Evolutionary conservation across 1,139 yeast genomes (phyloP), one percentile per base, ranked within the genome.

Genomic region (Candida tetrigidarum): DNA sequence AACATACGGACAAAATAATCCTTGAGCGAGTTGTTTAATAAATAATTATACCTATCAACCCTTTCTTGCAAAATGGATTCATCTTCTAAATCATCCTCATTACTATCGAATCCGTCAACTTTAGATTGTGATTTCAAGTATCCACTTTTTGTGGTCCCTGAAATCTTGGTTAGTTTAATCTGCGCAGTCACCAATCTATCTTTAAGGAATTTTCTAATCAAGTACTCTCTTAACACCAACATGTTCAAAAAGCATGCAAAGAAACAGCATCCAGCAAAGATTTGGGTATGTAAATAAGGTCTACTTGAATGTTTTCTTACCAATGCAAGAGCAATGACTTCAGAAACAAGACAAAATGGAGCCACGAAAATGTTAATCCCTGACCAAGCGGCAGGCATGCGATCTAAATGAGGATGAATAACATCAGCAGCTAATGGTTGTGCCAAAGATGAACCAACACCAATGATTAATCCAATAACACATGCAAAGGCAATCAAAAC

Each of bases 371-470:
- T 64, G 55, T 81, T 84, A 44, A 80, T 67, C 19, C 74, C 76
- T 1, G 84, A 71, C 84, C 88, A 83, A 1, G 81, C 84, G 5
- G 85, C 76, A 1, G 83, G 76, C 45, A 83, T 72, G 38, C 74
- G 71, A 3, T 66, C 64, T 30, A 51, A 44, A 3, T 77, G 72
- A 2, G 61, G 62, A 38, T 69, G 72, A 27, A 81, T 69, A 22
- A 81, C 58, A 57, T 83, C 90, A 2, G 84, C 78, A 7, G 81
- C 77, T 43, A 85, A 57, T 1, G 88, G 83, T 19, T 82, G 78
- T 44, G 78, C 74, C 76, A 82, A 76, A 10, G 83, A 79, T 55
- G 84, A 78, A 11, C 84, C 86, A n/a, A 84, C 77, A 37, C 91
- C 92, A 44, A 82, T 65, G 10, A 76, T 61, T 4, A 71, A 56